Percentiles rank a stretch among this genome's conserved stretches.
Evolutionary conservation across 129 eudicot species (phyloP).

Genomic region (Artemisia tridentata): DNA sequence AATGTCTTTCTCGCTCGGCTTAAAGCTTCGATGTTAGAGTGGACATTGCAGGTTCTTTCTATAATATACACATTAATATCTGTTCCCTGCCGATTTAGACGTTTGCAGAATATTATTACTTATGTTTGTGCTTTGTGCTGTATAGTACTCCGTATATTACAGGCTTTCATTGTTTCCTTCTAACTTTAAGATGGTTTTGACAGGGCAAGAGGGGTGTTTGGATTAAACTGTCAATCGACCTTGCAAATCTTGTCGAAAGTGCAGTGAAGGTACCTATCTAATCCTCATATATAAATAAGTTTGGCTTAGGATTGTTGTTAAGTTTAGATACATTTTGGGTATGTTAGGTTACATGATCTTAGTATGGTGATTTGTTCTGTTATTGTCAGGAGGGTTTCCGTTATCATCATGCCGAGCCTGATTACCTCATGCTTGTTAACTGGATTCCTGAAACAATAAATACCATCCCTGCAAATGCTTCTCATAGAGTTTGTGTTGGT

Average conservation of each 20-base stretch:
- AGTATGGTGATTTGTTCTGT: constrained; percentile 10
- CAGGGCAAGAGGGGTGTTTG: constrained; percentile 89
- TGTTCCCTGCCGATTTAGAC: background rate
- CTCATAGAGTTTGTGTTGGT: constrained; percentile 75
- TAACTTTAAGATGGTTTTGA: constrained; percentile 25
- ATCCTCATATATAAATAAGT: background rate
- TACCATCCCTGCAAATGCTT: constrained; percentile 77
- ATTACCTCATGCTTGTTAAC: constrained; percentile 71
- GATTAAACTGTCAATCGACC: constrained; percentile 67
- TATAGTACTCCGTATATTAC: background rate
- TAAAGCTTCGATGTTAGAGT: constrained; percentile 54
- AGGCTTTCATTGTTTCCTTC: constrained; percentile 1
- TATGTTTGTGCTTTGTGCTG: no score
- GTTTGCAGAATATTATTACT: background rate
- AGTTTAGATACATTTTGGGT: no score
- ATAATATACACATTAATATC: background rate
- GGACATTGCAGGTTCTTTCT: constrained; percentile 59
- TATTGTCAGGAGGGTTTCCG: constrained; percentile 68
- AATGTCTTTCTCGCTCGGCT: constrained; percentile 40
- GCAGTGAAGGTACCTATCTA: constrained; percentile 60
- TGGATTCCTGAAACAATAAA: constrained; percentile 68
- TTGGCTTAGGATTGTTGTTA: background rate
- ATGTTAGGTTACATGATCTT: background rate
- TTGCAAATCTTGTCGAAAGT: constrained; percentile 60
- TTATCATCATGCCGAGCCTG: constrained; percentile 86